Evolutionary conservation across 1,284 basidiomycete species (phyloP).

Genomic region (Ceratobasidium sp.): DNA sequence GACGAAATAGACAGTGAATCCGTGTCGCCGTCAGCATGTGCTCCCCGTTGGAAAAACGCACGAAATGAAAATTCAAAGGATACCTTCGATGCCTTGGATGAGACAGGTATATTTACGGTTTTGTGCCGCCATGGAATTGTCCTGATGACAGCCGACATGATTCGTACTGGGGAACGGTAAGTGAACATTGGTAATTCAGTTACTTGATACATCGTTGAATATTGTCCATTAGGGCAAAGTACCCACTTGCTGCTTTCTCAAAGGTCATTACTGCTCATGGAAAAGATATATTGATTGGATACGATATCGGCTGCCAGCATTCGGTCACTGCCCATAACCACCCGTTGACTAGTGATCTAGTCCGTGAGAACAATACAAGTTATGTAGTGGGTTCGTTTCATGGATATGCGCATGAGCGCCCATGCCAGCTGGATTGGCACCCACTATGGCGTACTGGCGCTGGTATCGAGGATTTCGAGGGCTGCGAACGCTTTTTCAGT

Average conservation of each 20-base stretch:
- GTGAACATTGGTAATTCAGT: constrained; percentile 29
- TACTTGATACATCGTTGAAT: not conserved
- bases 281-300: constrained; percentile 44
- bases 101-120: constrained; percentile 48
- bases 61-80: constrained; percentile 46
- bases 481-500: constrained; percentile 48
- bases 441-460: constrained; percentile 46
- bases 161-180: constrained; percentile 49
- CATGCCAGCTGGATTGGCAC: constrained; percentile 49
- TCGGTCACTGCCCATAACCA: constrained; percentile 45
- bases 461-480: constrained; percentile 51
- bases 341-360: constrained; percentile 41
- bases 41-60: constrained; percentile 43
- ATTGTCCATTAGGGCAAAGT: constrained; percentile 43
- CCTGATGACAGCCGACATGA: constrained; percentile 45
- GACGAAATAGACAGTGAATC: not conserved
- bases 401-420: constrained; percentile 50
- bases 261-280: constrained; percentile 44
- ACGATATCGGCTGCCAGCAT: constrained; percentile 52
- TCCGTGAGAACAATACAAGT: constrained; percentile 12
- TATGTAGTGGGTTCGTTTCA: constrained; percentile 48
- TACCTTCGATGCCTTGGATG: constrained; percentile 48
- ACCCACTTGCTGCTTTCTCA: constrained; percentile 47
- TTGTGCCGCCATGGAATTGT: constrained; percentile 48
- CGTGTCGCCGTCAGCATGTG: constrained; percentile 44